A percentile compares a stretch with the other conserved stretches of the same genome.
Conservation (phyloP, 805 yeast genomes). For the Sugiyamaella chiloensis region DNA sequence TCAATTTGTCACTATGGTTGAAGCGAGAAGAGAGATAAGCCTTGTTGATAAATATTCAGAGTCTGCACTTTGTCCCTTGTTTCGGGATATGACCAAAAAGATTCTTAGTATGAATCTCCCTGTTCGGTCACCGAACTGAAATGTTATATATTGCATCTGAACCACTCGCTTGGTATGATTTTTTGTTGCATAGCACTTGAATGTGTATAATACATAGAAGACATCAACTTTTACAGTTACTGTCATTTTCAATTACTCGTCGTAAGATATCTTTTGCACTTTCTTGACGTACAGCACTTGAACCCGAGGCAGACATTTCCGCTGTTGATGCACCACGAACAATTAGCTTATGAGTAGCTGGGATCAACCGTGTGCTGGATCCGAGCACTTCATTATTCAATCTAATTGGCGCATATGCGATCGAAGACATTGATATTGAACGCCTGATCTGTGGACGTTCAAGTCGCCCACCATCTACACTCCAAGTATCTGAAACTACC, state of each 20-base stretch:
- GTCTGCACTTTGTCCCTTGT: conserved; percentile 42
- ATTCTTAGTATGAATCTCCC: background rate
- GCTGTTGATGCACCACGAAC: background rate
- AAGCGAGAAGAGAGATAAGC: conserved; percentile 39
- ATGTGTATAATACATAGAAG: background rate
- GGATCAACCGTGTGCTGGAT: background rate
- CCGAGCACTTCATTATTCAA: background rate
- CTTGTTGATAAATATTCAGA: conserved; percentile 28
- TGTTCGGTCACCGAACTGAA: too few relatives aligned
- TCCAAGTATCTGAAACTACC: background rate
- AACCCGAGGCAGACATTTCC: background rate
- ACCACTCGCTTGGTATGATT: background rate
- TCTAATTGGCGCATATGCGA: background rate
- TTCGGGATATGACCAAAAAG: conserved; percentile 29
- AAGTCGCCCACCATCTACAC: background rate
- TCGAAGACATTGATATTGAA: background rate
- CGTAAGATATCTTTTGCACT: conserved; percentile 2
- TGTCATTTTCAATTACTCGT: background rate
- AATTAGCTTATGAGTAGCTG: background rate
- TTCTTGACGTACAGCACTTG: background rate
- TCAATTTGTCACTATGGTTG: conserved; percentile 82
- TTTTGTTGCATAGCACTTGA: background rate
- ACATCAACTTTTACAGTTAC: background rate
- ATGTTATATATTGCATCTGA: too few relatives aligned
- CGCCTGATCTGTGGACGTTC: background rate